Conservation (phyloP, 139 green algal species). For the Haematococcus sp. region DNA sequence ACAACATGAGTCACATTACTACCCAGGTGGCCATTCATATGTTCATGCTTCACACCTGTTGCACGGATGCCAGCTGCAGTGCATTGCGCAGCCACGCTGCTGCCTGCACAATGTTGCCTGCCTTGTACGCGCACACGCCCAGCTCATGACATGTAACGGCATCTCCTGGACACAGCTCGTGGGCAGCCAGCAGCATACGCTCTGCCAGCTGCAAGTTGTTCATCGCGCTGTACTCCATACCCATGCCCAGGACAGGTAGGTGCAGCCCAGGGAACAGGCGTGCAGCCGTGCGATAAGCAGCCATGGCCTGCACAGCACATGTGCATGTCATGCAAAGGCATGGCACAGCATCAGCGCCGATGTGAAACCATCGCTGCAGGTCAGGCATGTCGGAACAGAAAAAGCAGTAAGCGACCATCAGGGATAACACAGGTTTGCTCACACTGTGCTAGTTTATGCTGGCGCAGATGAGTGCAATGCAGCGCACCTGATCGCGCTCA, state of each 20-base stretch:
- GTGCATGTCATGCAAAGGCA: too few species aligned
- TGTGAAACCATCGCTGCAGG: too few species aligned
- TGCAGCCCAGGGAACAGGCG: conserved; percentile 94
- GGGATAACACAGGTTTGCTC: too few species aligned
- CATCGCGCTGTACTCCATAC: conserved; percentile 82
- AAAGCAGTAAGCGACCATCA: too few species aligned
- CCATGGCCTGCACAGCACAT: conserved; percentile 83
- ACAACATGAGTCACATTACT: too few species aligned
- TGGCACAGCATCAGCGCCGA: too few species aligned
- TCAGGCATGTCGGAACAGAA: too few species aligned
- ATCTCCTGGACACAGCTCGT: conserved; percentile 78
- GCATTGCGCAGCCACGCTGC: conserved; percentile 50
- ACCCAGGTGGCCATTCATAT: too few species aligned
- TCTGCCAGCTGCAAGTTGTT: conserved; percentile 76
- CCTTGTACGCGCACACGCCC: conserved; percentile 74
- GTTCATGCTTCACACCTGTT: conserved; percentile 11
- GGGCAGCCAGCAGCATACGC: conserved; percentile 48
- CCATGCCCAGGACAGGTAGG: conserved; percentile 84
- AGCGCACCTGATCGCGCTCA: conserved; percentile 44
- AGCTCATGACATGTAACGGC: conserved; percentile 87
- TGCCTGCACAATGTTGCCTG: conserved; percentile 44
- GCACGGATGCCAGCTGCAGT: conserved; percentile 32
- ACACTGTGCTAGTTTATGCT: too few species aligned
- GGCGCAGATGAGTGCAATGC: neutral
- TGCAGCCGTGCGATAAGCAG: conserved; percentile 90